A percentile compares a stretch with the other conserved stretches of the same genome.
phyloP scores from a whole-genome alignment of 441 rosid species.

The Eruca vesicaria region DNA sequence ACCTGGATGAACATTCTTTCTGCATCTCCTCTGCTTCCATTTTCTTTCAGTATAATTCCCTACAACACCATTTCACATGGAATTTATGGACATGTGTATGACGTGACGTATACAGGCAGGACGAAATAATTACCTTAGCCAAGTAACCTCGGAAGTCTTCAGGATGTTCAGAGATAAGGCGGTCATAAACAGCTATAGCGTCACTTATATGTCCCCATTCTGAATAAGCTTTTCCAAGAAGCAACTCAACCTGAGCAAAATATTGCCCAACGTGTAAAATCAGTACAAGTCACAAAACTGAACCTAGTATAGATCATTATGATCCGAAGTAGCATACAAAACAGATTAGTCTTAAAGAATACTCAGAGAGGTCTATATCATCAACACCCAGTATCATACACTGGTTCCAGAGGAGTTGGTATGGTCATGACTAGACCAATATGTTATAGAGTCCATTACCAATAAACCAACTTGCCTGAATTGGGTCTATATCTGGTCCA shows the following conservation, averaged over 20 bases:
- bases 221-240: conserved; percentile 94
- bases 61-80: conserved; percentile 38
- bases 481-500: conserved; percentile 48
- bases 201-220: conserved; percentile 89
- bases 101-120: neutral
- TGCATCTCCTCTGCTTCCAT: conserved; percentile 80
- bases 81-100: neutral
- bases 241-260: conserved; percentile 66
- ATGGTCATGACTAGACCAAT: neutral
- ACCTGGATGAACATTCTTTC: conserved; percentile 99
- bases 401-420: conserved; percentile 2
- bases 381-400: neutral
- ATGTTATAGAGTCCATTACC: neutral
- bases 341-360: neutral
- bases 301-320: neutral
- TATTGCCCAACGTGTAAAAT: neutral
- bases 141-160: conserved; percentile 90
- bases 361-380: neutral
- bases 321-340: neutral
- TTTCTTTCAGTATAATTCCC: conserved; percentile 90
- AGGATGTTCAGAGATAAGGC: conserved; percentile 71
- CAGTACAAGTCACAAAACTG: neutral
- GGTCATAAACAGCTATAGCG: conserved; percentile 83
- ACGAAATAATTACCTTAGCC: conserved; percentile 60
- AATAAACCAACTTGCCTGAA: conserved; percentile 57